Conservation (phyloP, 495 filamentous ascomycete genomes). For the Hyaloscypha hepaticicola region DNA sequence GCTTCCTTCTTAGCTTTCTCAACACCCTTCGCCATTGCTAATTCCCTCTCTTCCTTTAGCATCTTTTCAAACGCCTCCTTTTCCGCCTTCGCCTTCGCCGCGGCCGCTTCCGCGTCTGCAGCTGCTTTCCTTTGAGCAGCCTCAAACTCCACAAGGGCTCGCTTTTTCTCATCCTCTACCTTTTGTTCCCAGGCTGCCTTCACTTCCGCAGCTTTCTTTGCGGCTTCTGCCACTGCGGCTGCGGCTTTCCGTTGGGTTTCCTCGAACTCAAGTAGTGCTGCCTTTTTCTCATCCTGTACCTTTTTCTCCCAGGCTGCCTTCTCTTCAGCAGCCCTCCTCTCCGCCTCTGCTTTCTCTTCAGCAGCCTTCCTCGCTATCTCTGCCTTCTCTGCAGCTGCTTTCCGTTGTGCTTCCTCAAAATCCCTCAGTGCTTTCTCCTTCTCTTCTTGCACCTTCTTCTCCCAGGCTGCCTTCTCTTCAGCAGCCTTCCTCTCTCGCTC, state of each 20-base stretch:
- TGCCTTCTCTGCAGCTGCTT: slow-evolving; percentile 38
- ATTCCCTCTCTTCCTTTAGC: slow-evolving; percentile 32
- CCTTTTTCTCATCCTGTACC: slow-evolving; percentile 25
- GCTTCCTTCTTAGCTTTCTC: slow-evolving; percentile 26
- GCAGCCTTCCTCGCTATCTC: slow-evolving; percentile 27
- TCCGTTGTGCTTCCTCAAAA: slow-evolving; percentile 37
- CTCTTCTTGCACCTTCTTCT: slow-evolving; percentile 26
- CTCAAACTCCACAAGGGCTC: slow-evolving; percentile 26
- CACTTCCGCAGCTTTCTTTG: slow-evolving; percentile 23
- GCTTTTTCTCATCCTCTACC: slow-evolving; percentile 26
- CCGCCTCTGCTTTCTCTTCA: slow-evolving; percentile 38
- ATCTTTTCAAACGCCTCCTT: slow-evolving; percentile 37
- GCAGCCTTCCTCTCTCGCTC: slow-evolving; percentile 33
- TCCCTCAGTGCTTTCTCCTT: slow-evolving; percentile 21
- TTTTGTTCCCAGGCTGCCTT: slow-evolving; percentile 26
- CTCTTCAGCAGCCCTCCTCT: slow-evolving; percentile 26
- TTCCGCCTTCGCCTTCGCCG: slow-evolving; percentile 32
- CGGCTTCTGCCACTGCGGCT: slow-evolving; percentile 34
- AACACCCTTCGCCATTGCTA: slow-evolving; percentile 23
- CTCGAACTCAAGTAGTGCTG: slow-evolving; percentile 25
- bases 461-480: slow-evolving; percentile 27
- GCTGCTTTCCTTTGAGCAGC: slow-evolving; percentile 39
- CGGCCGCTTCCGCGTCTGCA: slow-evolving; percentile 34
- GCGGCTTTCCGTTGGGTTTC: slow-evolving; percentile 38
- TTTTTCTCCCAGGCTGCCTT: slow-evolving; percentile 26